These are phyloP conservation scores for Termitomyces sp. DNA, from an alignment of 768 basidiomycete species.

Conservation along the genomic window DNA sequence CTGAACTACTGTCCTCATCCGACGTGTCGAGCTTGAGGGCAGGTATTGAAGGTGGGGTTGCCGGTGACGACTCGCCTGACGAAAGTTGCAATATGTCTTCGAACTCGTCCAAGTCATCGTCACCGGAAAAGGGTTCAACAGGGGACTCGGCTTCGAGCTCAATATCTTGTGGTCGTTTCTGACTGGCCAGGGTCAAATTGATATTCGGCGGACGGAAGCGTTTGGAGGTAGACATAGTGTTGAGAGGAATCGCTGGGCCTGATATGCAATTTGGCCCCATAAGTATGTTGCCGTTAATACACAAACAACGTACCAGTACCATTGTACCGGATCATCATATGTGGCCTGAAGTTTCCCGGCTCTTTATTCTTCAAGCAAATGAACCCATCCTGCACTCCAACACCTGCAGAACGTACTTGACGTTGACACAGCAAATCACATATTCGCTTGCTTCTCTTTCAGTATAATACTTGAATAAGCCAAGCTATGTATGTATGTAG, in stretches of 20 bases:
- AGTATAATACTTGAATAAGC: not conserved
- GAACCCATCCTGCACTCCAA: not conserved
- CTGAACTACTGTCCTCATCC: slow-evolving; percentile 35
- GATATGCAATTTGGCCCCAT: slow-evolving; percentile 7
- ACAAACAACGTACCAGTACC: not conserved
- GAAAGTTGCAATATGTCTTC: slow-evolving; percentile 36
- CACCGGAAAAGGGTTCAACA: slow-evolving; percentile 23
- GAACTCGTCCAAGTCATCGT: slow-evolving; percentile 31
- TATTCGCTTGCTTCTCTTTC: too few relatives aligned
- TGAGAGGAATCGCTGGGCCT: not conserved
- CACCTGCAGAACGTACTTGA: not conserved
- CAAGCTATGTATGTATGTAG: not conserved
- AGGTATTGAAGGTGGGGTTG: slow-evolving; percentile 27
- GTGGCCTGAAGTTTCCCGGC: not conserved
- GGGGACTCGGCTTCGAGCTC: slow-evolving; percentile 33
- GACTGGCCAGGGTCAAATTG: slow-evolving; percentile 32
- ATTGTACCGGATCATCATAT: not conserved
- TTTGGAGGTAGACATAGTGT: slow-evolving; percentile 25
- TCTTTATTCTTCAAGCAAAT: not conserved
- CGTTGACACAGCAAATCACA: not conserved
- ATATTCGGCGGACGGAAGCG: slow-evolving; percentile 50
- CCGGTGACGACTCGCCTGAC: slow-evolving; percentile 29
- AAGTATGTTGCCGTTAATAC: not conserved
- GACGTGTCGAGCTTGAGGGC: slow-evolving; percentile 26
- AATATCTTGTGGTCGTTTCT: slow-evolving; percentile 28